A percentile compares a stretch with the other conserved stretches of the same genome.
phyloP scores from a whole-genome alignment of 176 grass and related monocot species.

The Avena sativa region DNA sequence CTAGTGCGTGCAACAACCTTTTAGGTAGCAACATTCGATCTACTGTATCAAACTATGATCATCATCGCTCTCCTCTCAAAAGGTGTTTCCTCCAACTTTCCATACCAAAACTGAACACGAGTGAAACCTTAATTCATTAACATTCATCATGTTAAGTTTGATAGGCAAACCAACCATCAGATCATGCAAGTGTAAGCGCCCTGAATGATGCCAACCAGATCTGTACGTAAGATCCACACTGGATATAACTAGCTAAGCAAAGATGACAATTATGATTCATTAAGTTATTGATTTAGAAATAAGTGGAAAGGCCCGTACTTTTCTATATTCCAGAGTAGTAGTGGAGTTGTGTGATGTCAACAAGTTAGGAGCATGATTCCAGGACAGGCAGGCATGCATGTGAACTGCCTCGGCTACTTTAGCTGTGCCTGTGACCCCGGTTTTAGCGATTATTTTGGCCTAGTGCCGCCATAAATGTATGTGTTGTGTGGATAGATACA shows the following conservation, averaged over 20 bases:
- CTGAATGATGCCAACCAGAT: slow-evolving; percentile 28
- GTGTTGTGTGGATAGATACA: slow-evolving; percentile 48
- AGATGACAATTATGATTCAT: slow-evolving; percentile 25
- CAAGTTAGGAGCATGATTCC: slow-evolving; percentile 62
- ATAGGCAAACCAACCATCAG: neutral
- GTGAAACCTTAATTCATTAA: neutral
- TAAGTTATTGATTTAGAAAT: slow-evolving; percentile 32
- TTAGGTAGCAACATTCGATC: neutral
- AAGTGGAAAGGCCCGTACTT: slow-evolving; percentile 24
- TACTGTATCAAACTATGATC: neutral
- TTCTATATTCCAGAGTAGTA: slow-evolving; percentile 46
- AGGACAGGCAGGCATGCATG: slow-evolving; percentile 55
- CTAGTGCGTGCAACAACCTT: neutral
- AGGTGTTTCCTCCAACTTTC: neutral
- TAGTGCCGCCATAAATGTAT: slow-evolving; percentile 48
- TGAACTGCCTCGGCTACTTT: slow-evolving; percentile 53
- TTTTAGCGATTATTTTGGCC: slow-evolving; percentile 33
- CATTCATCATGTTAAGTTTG: neutral
- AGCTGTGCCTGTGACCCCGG: slow-evolving; percentile 41
- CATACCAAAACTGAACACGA: neutral
- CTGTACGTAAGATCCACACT: slow-evolving; percentile 36
- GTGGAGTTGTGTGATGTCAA: slow-evolving; percentile 50
- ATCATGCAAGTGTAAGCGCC: neutral
- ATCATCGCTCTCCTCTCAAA: neutral
- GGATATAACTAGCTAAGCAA: slow-evolving; percentile 26